A percentile compares a stretch with the other conserved stretches of the same genome.
Evolutionary conservation across 768 basidiomycete genomes (phyloP).

Genomic region (Russula earlei): DNA sequence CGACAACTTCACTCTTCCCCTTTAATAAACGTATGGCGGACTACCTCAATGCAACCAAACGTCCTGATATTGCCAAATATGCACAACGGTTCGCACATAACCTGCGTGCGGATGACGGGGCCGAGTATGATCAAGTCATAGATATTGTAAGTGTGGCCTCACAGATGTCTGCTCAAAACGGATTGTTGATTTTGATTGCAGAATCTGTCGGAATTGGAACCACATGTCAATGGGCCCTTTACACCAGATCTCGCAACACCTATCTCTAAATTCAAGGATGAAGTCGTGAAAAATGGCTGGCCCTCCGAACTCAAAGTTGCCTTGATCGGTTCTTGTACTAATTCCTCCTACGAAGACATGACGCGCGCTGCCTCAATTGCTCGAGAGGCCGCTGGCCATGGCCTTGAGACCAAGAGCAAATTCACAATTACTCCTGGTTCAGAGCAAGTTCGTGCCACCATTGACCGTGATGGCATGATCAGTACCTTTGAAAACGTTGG

Average conservation of each 20-base stretch:
- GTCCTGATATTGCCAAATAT: conserved; percentile 77
- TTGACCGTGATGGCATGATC: conserved; percentile 92
- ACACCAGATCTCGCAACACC: conserved; percentile 99
- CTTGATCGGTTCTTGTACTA: conserved; percentile 98
- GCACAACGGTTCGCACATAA: conserved; percentile 86
- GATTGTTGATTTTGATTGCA: conserved; percentile 23
- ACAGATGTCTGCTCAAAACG: background rate
- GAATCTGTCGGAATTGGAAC: conserved; percentile 96
- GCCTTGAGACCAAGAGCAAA: conserved; percentile 80
- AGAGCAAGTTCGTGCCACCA: conserved; percentile 97
- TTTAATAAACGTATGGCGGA: conserved; percentile 92
- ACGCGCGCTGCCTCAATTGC: conserved; percentile 93
- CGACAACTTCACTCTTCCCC: conserved; percentile 97
- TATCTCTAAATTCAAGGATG: conserved; percentile 87
- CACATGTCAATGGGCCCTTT: conserved; percentile 99
- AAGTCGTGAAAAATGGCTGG: conserved; percentile 93
- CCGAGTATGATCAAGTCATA: conserved; percentile 90
- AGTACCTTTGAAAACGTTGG: conserved; percentile 79
- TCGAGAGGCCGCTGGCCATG: conserved; percentile 78
- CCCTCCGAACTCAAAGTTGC: conserved; percentile 94
- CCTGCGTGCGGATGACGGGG: conserved; percentile 75
- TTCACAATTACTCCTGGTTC: conserved; percentile 99
- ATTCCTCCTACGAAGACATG: conserved; percentile 99
- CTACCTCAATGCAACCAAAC: conserved; percentile 94
- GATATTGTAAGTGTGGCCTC: conserved; percentile 58